Evolutionary conservation across 352 stramenopile genomes (phyloP).

Genomic region (Globisporangium apiculatum): DNA sequence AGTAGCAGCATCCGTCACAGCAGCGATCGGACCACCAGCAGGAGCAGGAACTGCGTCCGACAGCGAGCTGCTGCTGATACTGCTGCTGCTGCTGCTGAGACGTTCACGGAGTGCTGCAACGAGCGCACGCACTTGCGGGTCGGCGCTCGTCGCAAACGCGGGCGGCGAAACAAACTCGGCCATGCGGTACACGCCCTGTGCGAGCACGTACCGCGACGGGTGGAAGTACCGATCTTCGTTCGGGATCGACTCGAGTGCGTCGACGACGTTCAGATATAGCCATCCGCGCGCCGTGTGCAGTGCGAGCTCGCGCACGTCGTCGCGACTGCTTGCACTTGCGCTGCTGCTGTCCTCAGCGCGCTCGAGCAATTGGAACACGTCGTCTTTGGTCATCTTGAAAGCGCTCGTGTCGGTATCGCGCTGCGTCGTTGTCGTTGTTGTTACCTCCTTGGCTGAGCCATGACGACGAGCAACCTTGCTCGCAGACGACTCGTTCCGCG

Average conservation of each 20-base stretch:
- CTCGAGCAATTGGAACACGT: constrained; percentile 30
- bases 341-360: constrained; percentile 1
- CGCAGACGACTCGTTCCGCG: constrained; percentile 6
- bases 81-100: constrained; percentile 6
- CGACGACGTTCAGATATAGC: constrained; percentile 57
- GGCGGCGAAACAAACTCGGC: constrained; percentile 20
- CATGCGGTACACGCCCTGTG: constrained; percentile 47
- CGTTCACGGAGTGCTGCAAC: constrained; percentile 19
- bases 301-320: not conserved
- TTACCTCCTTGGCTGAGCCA: not conserved
- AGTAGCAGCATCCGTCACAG: too few species aligned
- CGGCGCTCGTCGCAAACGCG: constrained; percentile 8
- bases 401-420: constrained; percentile 5
- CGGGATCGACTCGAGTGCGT: constrained; percentile 67
- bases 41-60: too few species aligned
- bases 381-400: constrained; percentile 31
- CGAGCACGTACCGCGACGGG: constrained; percentile 51
- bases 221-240: constrained; percentile 82
- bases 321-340: not conserved
- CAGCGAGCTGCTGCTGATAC: constrained; percentile 5
- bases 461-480: too few species aligned
- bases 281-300: constrained; percentile 26
- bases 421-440: not conserved
- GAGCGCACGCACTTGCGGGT: constrained; percentile 10
- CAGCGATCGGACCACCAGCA: too few species aligned